These are phyloP conservation scores for Pisolithus microcarpus DNA, from an alignment of 768 basidiomycete genomes.

Conservation along the genomic window DNA sequence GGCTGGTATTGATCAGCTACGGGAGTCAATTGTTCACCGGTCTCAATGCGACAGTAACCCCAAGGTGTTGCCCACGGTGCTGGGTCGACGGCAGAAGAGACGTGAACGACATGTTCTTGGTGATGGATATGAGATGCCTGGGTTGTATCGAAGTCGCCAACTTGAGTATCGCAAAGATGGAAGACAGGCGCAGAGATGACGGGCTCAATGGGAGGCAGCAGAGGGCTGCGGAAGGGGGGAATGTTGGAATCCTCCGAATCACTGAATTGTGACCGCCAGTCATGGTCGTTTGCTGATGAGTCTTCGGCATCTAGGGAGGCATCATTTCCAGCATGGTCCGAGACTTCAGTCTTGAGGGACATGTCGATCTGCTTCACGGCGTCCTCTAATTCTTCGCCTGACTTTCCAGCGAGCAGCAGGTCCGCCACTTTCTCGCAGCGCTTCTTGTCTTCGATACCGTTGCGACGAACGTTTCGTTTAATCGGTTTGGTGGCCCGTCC, in stretches of 20 bases:
- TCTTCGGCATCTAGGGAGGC: neutral
- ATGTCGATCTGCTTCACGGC: slow-evolving; percentile 34
- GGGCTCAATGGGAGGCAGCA: slow-evolving; percentile 21
- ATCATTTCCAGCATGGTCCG: neutral
- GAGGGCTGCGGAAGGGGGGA: slow-evolving; percentile 22
- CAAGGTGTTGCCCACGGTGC: neutral
- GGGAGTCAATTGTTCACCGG: neutral
- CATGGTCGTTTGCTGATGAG: neutral
- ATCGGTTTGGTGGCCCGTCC: slow-evolving; percentile 36
- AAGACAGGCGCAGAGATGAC: neutral
- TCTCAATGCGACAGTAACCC: neutral
- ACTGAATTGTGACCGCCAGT: neutral
- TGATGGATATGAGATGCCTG: neutral
- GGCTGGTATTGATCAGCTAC: slow-evolving; percentile 10
- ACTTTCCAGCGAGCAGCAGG: slow-evolving; percentile 43
- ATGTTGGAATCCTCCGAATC: slow-evolving; percentile 7
- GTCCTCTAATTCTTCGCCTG: slow-evolving; percentile 40
- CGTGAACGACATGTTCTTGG: no score
- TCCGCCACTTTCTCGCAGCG: slow-evolving; percentile 47
- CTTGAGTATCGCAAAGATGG: neutral
- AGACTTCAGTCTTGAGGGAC: slow-evolving; percentile 1
- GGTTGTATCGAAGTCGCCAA: slow-evolving; percentile 7
- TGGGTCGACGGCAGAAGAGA: neutral
- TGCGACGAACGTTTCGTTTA: slow-evolving; percentile 48
- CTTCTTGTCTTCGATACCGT: slow-evolving; percentile 38